Conservation (phyloP, 805 yeast genomes). For the Candida sakaeoensis region DNA sequence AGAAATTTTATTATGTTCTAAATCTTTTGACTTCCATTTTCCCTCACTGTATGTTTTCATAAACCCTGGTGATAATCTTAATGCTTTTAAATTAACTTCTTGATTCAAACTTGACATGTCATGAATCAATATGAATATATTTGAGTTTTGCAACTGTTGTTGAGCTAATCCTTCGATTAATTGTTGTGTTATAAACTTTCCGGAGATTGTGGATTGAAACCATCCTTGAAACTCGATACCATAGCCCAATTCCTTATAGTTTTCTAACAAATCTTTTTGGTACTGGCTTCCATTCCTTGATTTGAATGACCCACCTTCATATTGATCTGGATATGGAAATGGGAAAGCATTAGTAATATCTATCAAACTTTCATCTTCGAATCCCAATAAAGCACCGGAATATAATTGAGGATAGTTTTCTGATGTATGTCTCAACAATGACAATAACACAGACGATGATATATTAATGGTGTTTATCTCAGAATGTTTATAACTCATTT, state of each 20-base stretch:
- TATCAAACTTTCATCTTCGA: slow-evolving; percentile 54
- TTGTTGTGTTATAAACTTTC: slow-evolving; percentile 62
- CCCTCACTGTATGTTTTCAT: slow-evolving; percentile 52
- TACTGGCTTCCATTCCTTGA: slow-evolving; percentile 61
- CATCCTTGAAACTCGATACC: slow-evolving; percentile 77
- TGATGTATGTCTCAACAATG: slow-evolving; percentile 64
- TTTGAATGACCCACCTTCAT: slow-evolving; percentile 57
- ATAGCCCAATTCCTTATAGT: slow-evolving; percentile 57
- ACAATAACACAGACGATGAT: slow-evolving; percentile 52
- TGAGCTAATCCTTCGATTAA: slow-evolving; percentile 67
- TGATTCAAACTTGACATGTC: slow-evolving; percentile 67
- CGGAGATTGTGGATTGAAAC: slow-evolving; percentile 70
- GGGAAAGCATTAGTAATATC: slow-evolving; percentile 62
- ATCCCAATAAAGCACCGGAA: slow-evolving; percentile 73
- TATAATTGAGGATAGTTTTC: slow-evolving; percentile 59
- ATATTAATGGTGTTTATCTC: slow-evolving; percentile 40
- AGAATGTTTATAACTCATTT: slow-evolving; percentile 22
- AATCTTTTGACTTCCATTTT: slow-evolving; percentile 62
- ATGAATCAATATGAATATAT: slow-evolving; percentile 57
- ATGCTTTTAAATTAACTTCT: slow-evolving; percentile 66
- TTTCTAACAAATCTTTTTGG: slow-evolving; percentile 63
- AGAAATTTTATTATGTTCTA: slow-evolving; percentile 57
- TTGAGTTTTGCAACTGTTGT: slow-evolving; percentile 55
- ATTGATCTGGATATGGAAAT: slow-evolving; percentile 65
- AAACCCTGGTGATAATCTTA: slow-evolving; percentile 62